These are phyloP conservation scores for Aureobasidium sp. DNA, from an alignment of 2,329 filamentous ascomycete genomes.

Conservation along the genomic window DNA sequence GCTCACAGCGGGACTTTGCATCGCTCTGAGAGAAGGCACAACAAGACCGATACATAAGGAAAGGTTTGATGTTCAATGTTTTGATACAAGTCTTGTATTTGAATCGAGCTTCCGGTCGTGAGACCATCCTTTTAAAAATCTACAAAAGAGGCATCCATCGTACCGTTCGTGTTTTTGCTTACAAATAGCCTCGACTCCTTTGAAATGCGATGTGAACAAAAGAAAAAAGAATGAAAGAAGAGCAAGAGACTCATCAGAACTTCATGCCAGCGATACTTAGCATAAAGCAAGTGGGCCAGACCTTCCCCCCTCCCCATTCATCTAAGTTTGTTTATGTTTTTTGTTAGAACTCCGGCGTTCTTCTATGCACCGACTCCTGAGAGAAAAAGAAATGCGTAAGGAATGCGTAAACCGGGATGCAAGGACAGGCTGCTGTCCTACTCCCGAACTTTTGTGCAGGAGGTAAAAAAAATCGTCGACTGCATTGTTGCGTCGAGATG, in stretches of 20 bases:
- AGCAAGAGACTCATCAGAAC: background rate
- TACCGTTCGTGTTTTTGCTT: background rate
- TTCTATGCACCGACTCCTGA: background rate
- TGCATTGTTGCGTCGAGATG: background rate
- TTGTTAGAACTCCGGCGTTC: background rate
- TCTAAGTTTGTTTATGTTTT: background rate
- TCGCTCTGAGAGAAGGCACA: too few relatives aligned
- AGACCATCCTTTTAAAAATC: background rate
- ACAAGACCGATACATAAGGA: background rate
- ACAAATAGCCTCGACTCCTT: background rate
- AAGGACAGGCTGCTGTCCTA: conserved; percentile 4
- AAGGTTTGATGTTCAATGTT: background rate
- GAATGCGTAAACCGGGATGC: conserved; percentile 6
- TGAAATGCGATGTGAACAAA: background rate
- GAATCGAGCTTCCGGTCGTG: background rate
- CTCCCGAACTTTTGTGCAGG: conserved; percentile 3
- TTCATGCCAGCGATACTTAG: background rate
- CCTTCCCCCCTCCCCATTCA: background rate
- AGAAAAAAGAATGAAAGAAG: background rate
- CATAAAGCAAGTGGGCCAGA: background rate
- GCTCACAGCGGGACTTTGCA: too few relatives aligned
- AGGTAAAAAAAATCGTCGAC: background rate
- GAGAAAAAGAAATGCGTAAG: background rate
- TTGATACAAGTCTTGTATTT: background rate
- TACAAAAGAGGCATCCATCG: background rate